phyloP scores from a whole-genome alignment of 495 filamentous ascomycete species.

The Penicillium arizonense region DNA sequence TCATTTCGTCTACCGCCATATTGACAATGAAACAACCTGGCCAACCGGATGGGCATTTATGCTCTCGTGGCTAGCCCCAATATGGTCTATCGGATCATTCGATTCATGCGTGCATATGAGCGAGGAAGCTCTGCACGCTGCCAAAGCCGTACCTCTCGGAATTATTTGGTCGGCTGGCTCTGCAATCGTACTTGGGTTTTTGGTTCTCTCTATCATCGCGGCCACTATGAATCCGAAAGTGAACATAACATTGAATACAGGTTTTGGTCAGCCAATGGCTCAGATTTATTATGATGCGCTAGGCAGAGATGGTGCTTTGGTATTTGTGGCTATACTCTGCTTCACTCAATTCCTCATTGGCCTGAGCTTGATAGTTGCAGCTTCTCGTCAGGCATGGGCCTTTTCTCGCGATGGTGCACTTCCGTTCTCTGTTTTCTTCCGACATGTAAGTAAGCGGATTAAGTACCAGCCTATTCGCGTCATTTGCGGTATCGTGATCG shows the following conservation, averaged over 20 bases:
- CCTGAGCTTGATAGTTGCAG: slow-evolving; percentile 49
- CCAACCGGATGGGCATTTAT: slow-evolving; percentile 63
- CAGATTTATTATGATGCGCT: slow-evolving; percentile 46
- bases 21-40: slow-evolving; percentile 59
- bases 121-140: slow-evolving; percentile 63
- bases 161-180: slow-evolving; percentile 47
- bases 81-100: slow-evolving; percentile 63
- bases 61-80: slow-evolving; percentile 61
- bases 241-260: slow-evolving; percentile 21
- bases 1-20: slow-evolving; percentile 34
- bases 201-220: slow-evolving; percentile 49
- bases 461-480: slow-evolving; percentile 61
- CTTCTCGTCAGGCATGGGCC: slow-evolving; percentile 57
- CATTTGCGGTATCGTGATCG: slow-evolving; percentile 56
- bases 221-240: slow-evolving; percentile 39
- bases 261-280: slow-evolving; percentile 47
- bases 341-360: slow-evolving; percentile 44
- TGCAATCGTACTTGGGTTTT: slow-evolving; percentile 47
- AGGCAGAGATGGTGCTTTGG: slow-evolving; percentile 40
- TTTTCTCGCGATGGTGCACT: slow-evolving; percentile 60
- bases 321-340: slow-evolving; percentile 42
- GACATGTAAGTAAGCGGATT: slow-evolving; percentile 52
- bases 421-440: slow-evolving; percentile 61
- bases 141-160: slow-evolving; percentile 58
- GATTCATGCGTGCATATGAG: slow-evolving; percentile 59